These are phyloP conservation scores for Daldinia childiae DNA, from an alignment of 495 filamentous ascomycete species.

Conservation along the genomic window DNA sequence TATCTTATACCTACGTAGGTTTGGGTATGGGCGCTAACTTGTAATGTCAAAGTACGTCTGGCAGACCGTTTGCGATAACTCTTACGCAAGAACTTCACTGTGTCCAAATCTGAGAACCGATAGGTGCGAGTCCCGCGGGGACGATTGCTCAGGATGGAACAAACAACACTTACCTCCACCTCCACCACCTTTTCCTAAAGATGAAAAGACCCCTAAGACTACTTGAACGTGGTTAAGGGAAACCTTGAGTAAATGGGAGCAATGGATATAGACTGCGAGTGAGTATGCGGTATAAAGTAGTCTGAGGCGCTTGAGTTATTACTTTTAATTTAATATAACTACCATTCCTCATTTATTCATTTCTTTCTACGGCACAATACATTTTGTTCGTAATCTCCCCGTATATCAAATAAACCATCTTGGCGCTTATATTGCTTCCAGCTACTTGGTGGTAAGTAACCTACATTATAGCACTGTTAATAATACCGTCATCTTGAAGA, in stretches of 20 bases:
- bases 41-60: conserved; percentile 21
- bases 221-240: neutral
- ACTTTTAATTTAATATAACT: too few species aligned
- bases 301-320: too few species aligned
- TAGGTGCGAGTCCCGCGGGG: conserved; percentile 20
- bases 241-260: neutral
- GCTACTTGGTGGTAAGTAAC: too few species aligned
- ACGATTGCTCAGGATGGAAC: conserved; percentile 21
- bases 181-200: neutral
- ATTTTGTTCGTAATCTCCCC: too few species aligned
- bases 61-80: conserved; percentile 35
- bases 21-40: neutral
- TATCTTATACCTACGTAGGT: too few species aligned
- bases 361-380: too few species aligned
- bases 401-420: too few species aligned
- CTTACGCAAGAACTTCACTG: conserved; percentile 18
- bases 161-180: conserved; percentile 26
- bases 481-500: too few species aligned
- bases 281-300: neutral
- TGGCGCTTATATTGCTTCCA: too few species aligned
- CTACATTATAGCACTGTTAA: too few species aligned
- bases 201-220: neutral
- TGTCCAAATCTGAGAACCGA: conserved; percentile 34
- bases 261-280: neutral
- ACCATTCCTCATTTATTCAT: too few species aligned